Base-by-base conservation (phyloP, 2,329 filamentous ascomycete species). In the Phyllosticta citrichinensis region DNA sequence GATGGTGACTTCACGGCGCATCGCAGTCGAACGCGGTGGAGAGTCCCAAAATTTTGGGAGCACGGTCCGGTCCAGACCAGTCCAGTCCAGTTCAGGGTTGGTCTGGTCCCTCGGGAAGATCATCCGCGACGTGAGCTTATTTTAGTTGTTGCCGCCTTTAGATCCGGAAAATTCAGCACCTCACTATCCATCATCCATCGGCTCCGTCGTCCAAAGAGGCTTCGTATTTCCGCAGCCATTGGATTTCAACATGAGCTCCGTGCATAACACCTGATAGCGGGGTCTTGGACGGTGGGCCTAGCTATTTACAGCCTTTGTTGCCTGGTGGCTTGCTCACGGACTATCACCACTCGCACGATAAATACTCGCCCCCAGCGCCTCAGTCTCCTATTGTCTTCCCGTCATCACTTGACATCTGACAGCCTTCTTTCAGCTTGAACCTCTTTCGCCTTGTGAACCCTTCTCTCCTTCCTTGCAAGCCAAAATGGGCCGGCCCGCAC, bases 401-500 rank as follows among this genome's bases (percentile, higher is more conserved):
- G 5, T 27, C 24, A 11, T 51, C 17, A 22, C 27, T n/a, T 19
- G n/a, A 14, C 20, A 57, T 58, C 40, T 59, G 25, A 58, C 27
- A 10, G 9, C 52, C 53, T 33, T 52, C 53, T 33, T 56, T 61
- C 35, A 57, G 17, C 27, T 33, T 10, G 20, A 47, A 4, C 11
- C 19, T 3, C 57, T 53, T 10, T 54, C 14, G 8, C 56, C n/a
- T 35, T 51, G 5, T 11, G 8, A 27, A 10, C 35, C 47, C 35
- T n/a, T 30, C 24, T 22, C 19, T 20, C 17, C 3, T 24, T 11
- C 22, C 35, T 25, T 20, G 33, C 11, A 20, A 52, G 51, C 52
- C 2, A 65, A 55, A 57, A 74, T 74, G 72, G 71, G 71, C 60
- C 68, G 63, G 61, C 60, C 69, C n/a, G 63, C 66, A 12, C 64